These are phyloP conservation scores for Plasmodium cynomolgi DNA, from an alignment of 169 alveolate genomes.

Conservation along the genomic window DNA sequence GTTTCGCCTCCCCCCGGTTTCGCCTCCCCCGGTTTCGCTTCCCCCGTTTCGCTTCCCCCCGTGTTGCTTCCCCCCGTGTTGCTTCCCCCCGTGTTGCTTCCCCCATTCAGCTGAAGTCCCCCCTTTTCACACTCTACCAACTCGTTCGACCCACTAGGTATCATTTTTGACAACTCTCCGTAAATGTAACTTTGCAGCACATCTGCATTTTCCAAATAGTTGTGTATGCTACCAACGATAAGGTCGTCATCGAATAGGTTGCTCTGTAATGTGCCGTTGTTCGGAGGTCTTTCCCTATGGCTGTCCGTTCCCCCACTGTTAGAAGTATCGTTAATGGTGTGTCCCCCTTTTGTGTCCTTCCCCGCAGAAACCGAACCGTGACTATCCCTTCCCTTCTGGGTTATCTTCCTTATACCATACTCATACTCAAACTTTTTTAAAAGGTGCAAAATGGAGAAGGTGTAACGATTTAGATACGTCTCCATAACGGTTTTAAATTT, in stretches of 20 bases:
- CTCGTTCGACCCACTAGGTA: background rate
- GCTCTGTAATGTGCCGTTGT: background rate
- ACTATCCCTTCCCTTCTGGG: background rate
- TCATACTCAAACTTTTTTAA: slow-evolving; percentile 46
- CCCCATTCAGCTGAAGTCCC: background rate
- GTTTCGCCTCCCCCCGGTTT: background rate
- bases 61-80: background rate
- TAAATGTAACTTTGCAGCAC: slow-evolving; percentile 47
- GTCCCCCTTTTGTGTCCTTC: background rate
- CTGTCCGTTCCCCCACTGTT: background rate
- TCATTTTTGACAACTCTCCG: slow-evolving; percentile 10
- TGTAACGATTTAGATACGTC: slow-evolving; percentile 63
- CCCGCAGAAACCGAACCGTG: background rate
- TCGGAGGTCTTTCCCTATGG: background rate
- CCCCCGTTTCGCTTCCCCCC: background rate
- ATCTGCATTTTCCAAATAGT: slow-evolving; percentile 69
- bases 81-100: background rate
- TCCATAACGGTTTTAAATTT: slow-evolving; percentile 69
- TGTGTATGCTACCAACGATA: slow-evolving; percentile 17
- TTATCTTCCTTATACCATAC: slow-evolving; percentile 42
- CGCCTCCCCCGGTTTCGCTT: background rate
- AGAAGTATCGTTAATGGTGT: background rate
- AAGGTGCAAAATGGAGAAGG: slow-evolving; percentile 56
- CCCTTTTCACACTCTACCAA: background rate
- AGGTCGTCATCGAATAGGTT: slow-evolving; percentile 15